Percentiles rank a stretch among this genome's conserved stretches.
phyloP scores from a whole-genome alignment of 2,329 filamentous ascomycete species.

The Apiospora hydei region DNA sequence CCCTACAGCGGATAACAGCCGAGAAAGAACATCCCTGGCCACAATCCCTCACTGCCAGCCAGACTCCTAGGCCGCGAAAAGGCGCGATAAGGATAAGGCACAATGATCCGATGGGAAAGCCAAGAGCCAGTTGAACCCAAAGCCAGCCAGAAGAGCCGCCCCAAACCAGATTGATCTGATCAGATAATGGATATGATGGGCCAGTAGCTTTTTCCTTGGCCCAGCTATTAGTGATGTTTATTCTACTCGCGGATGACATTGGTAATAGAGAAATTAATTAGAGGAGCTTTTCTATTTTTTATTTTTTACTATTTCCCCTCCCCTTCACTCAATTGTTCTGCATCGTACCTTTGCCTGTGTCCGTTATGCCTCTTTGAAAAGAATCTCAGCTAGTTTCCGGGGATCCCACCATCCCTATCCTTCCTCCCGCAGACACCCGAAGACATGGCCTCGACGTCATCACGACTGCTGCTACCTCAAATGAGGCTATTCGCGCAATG shows the following conservation, averaged over 20 bases:
- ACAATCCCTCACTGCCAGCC: not conserved
- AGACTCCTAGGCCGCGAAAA: conserved; percentile 18
- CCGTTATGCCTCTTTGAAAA: conserved; percentile 18
- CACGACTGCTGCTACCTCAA: conserved; percentile 27
- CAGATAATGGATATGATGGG: conserved; percentile 12
- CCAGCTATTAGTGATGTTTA: conserved; percentile 14
- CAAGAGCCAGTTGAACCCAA: not conserved
- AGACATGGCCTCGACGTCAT: conserved; percentile 28
- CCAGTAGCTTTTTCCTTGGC: conserved; percentile 12
- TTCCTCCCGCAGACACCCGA: conserved; percentile 19
- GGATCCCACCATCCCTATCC: conserved; percentile 24
- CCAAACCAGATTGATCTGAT: not conserved
- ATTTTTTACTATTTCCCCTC: not conserved
- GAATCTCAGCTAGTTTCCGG: conserved; percentile 13
- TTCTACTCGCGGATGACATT: conserved; percentile 14
- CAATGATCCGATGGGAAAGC: not conserved
- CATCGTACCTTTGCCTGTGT: not conserved
- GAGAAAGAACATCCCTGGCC: not conserved
- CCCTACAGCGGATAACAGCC: not conserved
- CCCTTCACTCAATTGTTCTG: not conserved
- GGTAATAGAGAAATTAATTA: conserved; percentile 9
- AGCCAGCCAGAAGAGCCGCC: not conserved
- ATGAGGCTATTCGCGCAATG: conserved; percentile 24
- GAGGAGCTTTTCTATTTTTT: not conserved
- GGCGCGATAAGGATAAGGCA: conserved; percentile 25